A percentile compares a stretch with the other conserved stretches of the same genome.
Conservation (phyloP, 345 rosid genomes). For the Corymbia maculata region DNA sequence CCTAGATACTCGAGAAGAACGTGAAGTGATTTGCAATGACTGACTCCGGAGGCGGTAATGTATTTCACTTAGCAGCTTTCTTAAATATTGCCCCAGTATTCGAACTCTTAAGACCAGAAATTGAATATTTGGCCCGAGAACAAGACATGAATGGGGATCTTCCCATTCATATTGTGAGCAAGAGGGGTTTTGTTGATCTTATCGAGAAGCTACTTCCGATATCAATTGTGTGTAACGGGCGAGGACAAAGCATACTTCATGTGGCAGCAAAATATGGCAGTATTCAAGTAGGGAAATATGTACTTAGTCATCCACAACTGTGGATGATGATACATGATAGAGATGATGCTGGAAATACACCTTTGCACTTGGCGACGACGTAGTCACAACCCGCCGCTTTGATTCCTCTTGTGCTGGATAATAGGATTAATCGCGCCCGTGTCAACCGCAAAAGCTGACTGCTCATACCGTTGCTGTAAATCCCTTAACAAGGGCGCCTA, state of each 20-base stretch:
- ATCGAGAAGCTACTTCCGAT: not conserved
- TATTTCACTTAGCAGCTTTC: not conserved
- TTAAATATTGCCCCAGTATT: not conserved
- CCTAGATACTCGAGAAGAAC: fast-evolving
- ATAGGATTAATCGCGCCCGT: too few species aligned
- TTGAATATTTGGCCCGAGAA: not conserved
- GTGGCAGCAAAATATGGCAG: not conserved
- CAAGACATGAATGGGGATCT: not conserved
- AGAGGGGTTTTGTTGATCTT: not conserved
- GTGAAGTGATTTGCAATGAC: not conserved
- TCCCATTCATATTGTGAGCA: not conserved
- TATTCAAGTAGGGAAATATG: not conserved
- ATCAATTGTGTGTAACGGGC: not conserved
- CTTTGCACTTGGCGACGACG: too few species aligned
- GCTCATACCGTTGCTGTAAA: too few species aligned
- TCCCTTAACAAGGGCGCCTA: too few species aligned
- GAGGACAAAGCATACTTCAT: not conserved
- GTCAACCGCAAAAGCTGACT: too few species aligned
- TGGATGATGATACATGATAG: fast-evolving
- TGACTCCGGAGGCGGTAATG: not conserved
- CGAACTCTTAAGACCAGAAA: not conserved
- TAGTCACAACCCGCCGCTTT: too few species aligned
- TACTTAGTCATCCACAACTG: too few species aligned
- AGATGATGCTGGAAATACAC: too few species aligned
- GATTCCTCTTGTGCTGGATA: too few species aligned